Conservation (phyloP, 2,329 filamentous ascomycete genomes). For the Aaosphaeria pasadenensis region DNA sequence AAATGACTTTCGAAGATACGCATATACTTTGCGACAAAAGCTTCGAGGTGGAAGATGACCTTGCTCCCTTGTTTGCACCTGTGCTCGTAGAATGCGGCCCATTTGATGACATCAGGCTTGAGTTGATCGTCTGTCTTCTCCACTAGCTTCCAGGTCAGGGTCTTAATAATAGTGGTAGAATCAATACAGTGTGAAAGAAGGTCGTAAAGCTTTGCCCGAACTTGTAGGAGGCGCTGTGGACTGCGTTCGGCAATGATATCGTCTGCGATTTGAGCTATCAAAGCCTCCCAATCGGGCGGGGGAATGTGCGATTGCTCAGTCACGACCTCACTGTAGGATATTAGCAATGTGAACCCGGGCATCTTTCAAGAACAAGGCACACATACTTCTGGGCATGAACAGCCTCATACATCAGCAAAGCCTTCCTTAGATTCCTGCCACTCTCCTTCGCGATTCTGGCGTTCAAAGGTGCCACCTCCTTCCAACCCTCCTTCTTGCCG, state of each 20-base stretch:
- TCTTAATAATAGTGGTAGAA: constrained; percentile 89
- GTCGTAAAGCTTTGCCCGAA: constrained; percentile 94
- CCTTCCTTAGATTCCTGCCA: constrained; percentile 83
- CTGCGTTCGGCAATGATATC: constrained; percentile 93
- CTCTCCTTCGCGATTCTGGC: constrained; percentile 85
- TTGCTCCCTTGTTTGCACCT: constrained; percentile 87
- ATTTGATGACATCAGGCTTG: constrained; percentile 89
- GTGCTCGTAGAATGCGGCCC: constrained; percentile 97
- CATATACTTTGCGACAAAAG: constrained; percentile 99
- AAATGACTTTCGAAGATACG: constrained; percentile 83
- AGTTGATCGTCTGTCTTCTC: constrained; percentile 81
- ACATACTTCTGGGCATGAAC: constrained; percentile 94
- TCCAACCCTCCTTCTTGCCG: constrained; percentile 80
- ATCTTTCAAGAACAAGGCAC: neutral
- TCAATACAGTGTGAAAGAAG: constrained; percentile 96
- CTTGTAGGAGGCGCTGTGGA: constrained; percentile 81
- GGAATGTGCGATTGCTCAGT: constrained; percentile 85
- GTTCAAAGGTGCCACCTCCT: constrained; percentile 71
- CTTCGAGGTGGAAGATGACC: constrained; percentile 96
- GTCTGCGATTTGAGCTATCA: constrained; percentile 84
- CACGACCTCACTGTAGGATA: constrained; percentile 71
- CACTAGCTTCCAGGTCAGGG: constrained; percentile 89
- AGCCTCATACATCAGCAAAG: constrained; percentile 94
- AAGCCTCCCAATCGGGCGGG: constrained; percentile 93
- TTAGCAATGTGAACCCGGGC: constrained; percentile 14